These are phyloP conservation scores for Silene vulgaris DNA, from an alignment of 179 eudicot genomes.

Conservation along the genomic window DNA sequence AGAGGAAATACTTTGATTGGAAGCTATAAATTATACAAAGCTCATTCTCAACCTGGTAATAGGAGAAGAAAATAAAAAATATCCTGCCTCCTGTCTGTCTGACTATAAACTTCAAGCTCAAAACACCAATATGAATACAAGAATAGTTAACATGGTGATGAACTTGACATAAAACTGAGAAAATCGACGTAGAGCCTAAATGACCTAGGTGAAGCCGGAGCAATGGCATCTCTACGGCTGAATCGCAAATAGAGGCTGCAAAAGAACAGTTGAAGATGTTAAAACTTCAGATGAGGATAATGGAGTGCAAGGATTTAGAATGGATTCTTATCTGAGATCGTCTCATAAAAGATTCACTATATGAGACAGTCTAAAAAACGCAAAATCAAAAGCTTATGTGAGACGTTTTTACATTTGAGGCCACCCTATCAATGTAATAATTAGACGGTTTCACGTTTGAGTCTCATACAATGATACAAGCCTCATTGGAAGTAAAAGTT, in stretches of 20 bases:
- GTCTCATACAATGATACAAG: too few species aligned
- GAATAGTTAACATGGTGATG: constrained; percentile 17
- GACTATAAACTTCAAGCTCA: background rate
- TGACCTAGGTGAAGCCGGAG: background rate
- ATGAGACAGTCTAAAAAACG: too few species aligned
- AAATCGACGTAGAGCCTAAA: background rate
- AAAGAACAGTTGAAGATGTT: background rate
- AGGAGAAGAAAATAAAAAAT: background rate
- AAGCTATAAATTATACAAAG: background rate
- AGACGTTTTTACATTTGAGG: background rate
- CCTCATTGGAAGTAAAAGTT: too few species aligned
- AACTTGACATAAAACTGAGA: background rate
- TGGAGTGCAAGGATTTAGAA: background rate
- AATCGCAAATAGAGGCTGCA: constrained; percentile 61
- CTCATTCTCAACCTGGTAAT: background rate
- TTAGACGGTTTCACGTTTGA: too few species aligned
- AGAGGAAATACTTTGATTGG: background rate
- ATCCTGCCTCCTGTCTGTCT: background rate
- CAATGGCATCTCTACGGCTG: constrained; percentile 33
- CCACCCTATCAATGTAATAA: too few species aligned
- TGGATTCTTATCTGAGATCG: background rate
- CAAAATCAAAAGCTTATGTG: too few species aligned
- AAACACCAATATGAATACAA: constrained; percentile 13
- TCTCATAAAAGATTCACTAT: background rate
- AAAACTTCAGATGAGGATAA: background rate